A percentile compares a stretch with the other conserved stretches of the same genome.
phyloP scores from a whole-genome alignment of 768 basidiomycete genomes.

The Kwoniella heveanensis region DNA sequence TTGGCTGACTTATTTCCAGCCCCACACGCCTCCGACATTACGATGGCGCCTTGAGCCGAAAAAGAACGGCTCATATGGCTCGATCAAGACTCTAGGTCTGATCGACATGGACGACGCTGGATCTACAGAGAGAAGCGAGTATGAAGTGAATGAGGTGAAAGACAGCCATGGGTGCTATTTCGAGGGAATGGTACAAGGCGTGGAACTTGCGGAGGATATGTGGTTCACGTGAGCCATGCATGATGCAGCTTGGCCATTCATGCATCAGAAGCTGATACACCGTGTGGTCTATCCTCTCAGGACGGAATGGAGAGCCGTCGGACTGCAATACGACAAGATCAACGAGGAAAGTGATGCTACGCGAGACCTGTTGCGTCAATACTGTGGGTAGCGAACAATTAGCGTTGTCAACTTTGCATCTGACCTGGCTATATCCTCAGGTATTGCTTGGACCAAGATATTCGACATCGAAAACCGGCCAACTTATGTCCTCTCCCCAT shows the following conservation, averaged over 20 bases:
- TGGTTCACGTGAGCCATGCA: constrained; percentile 45
- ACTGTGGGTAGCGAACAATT: constrained; percentile 29
- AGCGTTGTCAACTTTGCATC: neutral
- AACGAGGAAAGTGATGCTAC: constrained; percentile 39
- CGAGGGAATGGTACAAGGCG: constrained; percentile 29
- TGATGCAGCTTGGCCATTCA: too few species aligned
- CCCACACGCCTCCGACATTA: constrained; percentile 25
- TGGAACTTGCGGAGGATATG: constrained; percentile 28
- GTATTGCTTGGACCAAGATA: constrained; percentile 33
- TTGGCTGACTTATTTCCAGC: constrained; percentile 20
- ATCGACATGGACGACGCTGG: constrained; percentile 17
- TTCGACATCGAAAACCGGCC: constrained; percentile 35
- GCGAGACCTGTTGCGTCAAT: constrained; percentile 19
- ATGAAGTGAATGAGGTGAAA: constrained; percentile 19
- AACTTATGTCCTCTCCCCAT: constrained; percentile 32
- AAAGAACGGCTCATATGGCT: constrained; percentile 25
- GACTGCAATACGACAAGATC: constrained; percentile 35
- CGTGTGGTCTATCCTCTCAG: constrained; percentile 15
- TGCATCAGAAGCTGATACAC: neutral
- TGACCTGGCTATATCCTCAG: constrained; percentile 11
- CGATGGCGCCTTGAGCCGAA: constrained; percentile 36
- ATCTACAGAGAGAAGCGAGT: constrained; percentile 30
- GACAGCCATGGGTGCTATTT: constrained; percentile 29
- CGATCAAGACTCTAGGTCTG: constrained; percentile 23
- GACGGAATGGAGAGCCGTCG: constrained; percentile 30